These are phyloP conservation scores for Drosera capensis DNA, from an alignment of 148 eudicot species.

Conservation along the genomic window DNA sequence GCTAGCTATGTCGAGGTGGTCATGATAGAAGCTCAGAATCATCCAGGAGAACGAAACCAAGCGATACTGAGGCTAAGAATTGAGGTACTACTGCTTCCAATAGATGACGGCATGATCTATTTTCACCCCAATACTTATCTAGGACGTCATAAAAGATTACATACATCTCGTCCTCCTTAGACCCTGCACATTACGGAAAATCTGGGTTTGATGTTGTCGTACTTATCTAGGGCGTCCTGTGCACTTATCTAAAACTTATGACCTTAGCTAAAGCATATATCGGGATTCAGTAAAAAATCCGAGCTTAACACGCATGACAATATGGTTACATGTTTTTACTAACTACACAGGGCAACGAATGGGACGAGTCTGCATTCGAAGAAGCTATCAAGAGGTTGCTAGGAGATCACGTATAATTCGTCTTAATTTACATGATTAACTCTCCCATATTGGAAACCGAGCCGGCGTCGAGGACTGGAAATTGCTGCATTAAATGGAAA, in stretches of 20 bases:
- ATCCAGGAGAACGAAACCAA: conserved; percentile 10
- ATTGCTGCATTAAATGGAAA: no score
- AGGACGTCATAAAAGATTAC: not conserved
- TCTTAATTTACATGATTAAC: no score
- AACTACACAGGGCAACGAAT: conserved; percentile 28
- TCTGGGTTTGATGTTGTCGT: no score
- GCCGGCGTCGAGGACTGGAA: no score
- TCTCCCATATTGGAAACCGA: no score
- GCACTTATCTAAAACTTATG: no score
- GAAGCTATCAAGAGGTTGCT: conserved; percentile 29
- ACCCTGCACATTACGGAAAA: no score
- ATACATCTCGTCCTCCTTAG: no score
- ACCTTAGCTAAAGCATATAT: no score
- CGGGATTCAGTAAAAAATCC: not conserved
- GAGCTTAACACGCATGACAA: not conserved
- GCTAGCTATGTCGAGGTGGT: conserved; percentile 15
- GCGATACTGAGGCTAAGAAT: conserved; percentile 20
- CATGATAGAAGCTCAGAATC: conserved; percentile 20
- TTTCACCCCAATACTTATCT: not conserved
- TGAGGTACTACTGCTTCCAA: conserved; percentile 20
- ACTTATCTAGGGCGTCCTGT: no score
- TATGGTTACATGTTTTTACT: not conserved
- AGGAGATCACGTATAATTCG: no score
- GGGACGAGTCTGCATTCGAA: conserved; percentile 35
- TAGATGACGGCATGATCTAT: no score